phyloP scores from a whole-genome alignment of 1,284 basidiomycete genomes.

The Cutaneotrichosporon cavernicola region DNA sequence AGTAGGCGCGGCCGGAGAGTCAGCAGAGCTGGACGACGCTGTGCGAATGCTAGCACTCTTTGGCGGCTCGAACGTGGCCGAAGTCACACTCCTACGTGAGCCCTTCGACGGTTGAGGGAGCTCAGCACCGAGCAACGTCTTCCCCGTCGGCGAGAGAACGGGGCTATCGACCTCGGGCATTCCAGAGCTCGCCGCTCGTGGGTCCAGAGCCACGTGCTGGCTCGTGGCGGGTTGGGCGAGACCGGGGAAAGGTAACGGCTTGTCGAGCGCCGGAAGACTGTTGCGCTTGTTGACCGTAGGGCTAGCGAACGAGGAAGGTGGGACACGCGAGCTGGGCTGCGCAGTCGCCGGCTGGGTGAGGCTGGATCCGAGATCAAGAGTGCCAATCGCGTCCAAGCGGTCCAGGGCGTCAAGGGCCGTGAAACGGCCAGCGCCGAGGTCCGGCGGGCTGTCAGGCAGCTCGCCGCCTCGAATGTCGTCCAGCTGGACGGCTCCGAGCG shows the following conservation, averaged over 20 bases:
- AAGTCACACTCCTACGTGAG: not conserved
- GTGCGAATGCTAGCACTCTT: not conserved
- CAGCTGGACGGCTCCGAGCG: not conserved
- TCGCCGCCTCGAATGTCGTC: not conserved
- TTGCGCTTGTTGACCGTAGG: not conserved
- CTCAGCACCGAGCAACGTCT: not conserved
- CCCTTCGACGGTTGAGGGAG: not conserved
- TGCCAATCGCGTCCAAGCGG: conserved; percentile 7
- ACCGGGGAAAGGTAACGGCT: not conserved
- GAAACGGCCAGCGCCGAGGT: not conserved
- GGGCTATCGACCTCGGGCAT: conserved; percentile 1
- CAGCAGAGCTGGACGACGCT: not conserved
- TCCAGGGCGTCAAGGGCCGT: not conserved
- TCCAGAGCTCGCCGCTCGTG: not conserved
- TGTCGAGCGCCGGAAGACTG: not conserved
- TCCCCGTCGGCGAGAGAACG: not conserved
- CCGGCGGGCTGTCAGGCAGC: not conserved
- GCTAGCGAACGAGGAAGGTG: not conserved
- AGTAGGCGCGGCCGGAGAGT: not conserved
- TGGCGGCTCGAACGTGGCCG: not conserved
- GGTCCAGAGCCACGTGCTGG: not conserved
- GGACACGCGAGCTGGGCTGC: not conserved
- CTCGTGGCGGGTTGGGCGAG: not conserved
- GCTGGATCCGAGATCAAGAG: not conserved
- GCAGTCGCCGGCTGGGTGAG: not conserved